Evolutionary conservation across 805 yeast species (phyloP).

Genomic region (Candida coleopterorum): DNA sequence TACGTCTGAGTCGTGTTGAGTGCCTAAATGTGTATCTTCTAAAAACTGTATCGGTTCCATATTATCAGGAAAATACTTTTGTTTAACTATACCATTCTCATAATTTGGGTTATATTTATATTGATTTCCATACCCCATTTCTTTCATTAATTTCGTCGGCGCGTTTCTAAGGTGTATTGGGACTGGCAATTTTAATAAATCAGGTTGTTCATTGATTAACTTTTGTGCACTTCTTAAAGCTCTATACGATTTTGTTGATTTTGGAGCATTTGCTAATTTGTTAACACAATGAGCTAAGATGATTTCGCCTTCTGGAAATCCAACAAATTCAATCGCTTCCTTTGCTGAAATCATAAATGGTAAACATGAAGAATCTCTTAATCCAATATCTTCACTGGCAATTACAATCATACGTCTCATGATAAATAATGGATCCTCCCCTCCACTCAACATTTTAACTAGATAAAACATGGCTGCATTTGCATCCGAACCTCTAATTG

Average conservation of each 20-base stretch:
- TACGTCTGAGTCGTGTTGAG: constrained; percentile 15
- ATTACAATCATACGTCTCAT: constrained; percentile 90
- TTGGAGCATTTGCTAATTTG: constrained; percentile 79
- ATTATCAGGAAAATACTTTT: constrained; percentile 69
- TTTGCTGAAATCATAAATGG: constrained; percentile 86
- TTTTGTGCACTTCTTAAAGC: constrained; percentile 69
- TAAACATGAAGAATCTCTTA: constrained; percentile 73
- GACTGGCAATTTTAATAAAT: constrained; percentile 55
- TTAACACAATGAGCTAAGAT: constrained; percentile 89
- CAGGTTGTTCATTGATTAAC: constrained; percentile 53
- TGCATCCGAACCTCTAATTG: constrained; percentile 83
- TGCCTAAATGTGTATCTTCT: constrained; percentile 54
- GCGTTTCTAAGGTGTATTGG: constrained; percentile 90
- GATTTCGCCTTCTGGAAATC: constrained; percentile 91
- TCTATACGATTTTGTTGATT: constrained; percentile 80
- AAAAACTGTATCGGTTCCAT: constrained; percentile 43
- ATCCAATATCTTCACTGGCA: constrained; percentile 93
- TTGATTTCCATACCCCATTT: constrained; percentile 75
- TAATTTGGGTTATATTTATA: constrained; percentile 89
- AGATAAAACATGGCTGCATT: constrained; percentile 88
- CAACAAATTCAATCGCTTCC: constrained; percentile 83
- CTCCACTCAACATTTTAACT: constrained; percentile 85
- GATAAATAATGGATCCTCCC: constrained; percentile 88
- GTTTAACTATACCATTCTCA: constrained; percentile 66
- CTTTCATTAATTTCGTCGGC: constrained; percentile 87